Evolutionary conservation across 306 rosid genomes (phyloP), one percentile per base, ranked within the genome.

Genomic region (Casuarina glauca): DNA sequence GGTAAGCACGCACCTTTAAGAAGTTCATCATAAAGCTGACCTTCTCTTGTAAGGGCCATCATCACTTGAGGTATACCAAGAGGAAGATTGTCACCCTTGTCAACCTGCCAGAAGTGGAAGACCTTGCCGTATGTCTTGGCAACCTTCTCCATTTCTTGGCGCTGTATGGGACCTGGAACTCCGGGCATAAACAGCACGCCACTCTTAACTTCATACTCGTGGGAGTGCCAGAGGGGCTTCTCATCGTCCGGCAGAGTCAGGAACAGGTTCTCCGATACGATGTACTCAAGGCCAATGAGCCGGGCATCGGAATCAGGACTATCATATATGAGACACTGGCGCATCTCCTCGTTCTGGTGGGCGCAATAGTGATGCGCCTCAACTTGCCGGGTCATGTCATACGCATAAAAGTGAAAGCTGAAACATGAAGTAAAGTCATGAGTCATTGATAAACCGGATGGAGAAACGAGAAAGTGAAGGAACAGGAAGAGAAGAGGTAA

Each of bases 301-400:
- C 66, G 80, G 0, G 85, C 93, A 1, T 80, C 83, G 2, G 80
- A 68, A 0, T 84, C 64, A 0, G 84, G 78, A 63, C 92, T 58
- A 48, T 89, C 94, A 78, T 82, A 94, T 70, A 94, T 87, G 4
- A 94, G 90, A 50, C 97, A 92, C 79, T 92, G 97, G 76, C 94
- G 87, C 85, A 94, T 76, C 76, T 94, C 96, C 81, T 94, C 94
- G 62, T 90, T 92, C 78, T 74, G 88, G 84, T 92, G 96, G 0
- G 83, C 82, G 46, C 97, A 94, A 67, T 9, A 94, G 78, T 94
- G 98, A 80, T 94, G 98, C 35, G 97, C 97, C 86, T 94, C 98
- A 76, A 92, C 89, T 78, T 90, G 97, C 62, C 92, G 76, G 0
- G 89, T 90, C 97, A 92, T 92, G 84, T 94, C 98, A 58, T 94